Evolutionary conservation across 371 early-diverging fungal genomes (phyloP), one percentile per base, ranked within the genome.

Genomic region (Mucor racemosus): DNA sequence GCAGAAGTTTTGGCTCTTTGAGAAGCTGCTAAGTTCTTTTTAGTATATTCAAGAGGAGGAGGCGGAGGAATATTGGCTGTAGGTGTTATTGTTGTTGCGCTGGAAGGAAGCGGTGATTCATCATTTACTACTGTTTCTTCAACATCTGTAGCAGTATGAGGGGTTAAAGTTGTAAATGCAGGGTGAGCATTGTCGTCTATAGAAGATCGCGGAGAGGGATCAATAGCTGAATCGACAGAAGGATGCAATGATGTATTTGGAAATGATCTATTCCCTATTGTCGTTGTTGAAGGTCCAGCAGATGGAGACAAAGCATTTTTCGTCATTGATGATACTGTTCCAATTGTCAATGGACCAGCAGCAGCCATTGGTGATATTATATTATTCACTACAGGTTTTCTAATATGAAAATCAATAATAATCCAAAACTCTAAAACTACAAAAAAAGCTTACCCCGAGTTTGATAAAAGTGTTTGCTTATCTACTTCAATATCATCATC

Each of bases 161-260:
- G 31, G 0, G 9, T 19, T 7, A 44, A 33, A 14, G 64, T 15
- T 7, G 21, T 13, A 31, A 53, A 54, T 10, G 40, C 10, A 33
- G 55, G 21, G 17, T 59, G 53, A n/a, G 42, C 31, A 9, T 21
- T 36, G 4, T 66, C 71, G 4, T 66, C 67, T 36, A 72, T 66
- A 4, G 79, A 79, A 5, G 77, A 77, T 34, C 72, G 73, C 10
- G 83, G 80, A 0, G 83, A 77, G 26, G 83, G 77, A 21, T 77
- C 83, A 58, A 79, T 70, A 11, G 72, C 71, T 21, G 83, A 80
- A 60, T 83, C 83, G 10, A 78, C 77, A 31, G 83, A 80, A 13
- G 78, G 80, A 62, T 80, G 74, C 1, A 79, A 65, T 14, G 75
- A 76, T 5, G 67, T 65, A 8, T 59, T 68, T 14, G 75, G 76